A percentile compares a stretch with the other conserved stretches of the same genome.
Evolutionary conservation across 306 rosid species (phyloP).

Genomic region (Rosa persica): DNA sequence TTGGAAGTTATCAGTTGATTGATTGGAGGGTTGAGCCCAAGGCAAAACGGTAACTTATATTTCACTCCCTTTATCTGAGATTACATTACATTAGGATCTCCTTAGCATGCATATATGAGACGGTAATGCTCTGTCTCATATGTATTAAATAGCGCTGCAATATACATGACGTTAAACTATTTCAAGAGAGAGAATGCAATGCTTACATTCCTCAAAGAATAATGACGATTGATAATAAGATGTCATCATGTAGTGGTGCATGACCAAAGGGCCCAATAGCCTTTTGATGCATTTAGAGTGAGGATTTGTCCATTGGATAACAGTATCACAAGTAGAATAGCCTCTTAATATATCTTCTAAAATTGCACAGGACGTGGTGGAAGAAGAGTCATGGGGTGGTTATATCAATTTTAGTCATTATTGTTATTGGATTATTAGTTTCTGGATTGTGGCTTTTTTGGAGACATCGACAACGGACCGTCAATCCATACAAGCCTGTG

Average conservation of each 20-base stretch:
- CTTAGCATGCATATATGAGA: background rate
- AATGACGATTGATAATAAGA: background rate
- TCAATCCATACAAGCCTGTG: constrained; percentile 71
- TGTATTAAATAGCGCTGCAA: background rate
- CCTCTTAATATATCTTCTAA: constrained; percentile 16
- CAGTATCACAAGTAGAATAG: constrained; percentile 12
- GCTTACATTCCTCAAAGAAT: background rate
- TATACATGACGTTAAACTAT: background rate
- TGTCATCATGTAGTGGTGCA: constrained; percentile 7
- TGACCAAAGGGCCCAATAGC: background rate
- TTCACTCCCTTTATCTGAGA: background rate
- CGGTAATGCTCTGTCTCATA: background rate
- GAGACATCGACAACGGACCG: constrained; percentile 51
- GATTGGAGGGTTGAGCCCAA: constrained; percentile 63
- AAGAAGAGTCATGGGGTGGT: constrained; percentile 41
- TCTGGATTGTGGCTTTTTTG: constrained; percentile 61
- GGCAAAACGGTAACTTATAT: constrained; percentile 47
- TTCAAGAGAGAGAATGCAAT: background rate
- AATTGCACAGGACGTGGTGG: constrained; percentile 73
- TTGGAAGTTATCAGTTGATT: constrained; percentile 65
- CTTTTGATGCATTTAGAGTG: background rate
- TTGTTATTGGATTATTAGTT: constrained; percentile 47
- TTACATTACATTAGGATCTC: constrained; percentile 2
- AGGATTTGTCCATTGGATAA: background rate
- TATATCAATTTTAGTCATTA: constrained; percentile 41